A percentile compares a stretch with the other conserved stretches of the same genome.
Conservation (phyloP, 1,284 basidiomycete genomes). For the Cutaneotrichosporon sp. region DNA sequence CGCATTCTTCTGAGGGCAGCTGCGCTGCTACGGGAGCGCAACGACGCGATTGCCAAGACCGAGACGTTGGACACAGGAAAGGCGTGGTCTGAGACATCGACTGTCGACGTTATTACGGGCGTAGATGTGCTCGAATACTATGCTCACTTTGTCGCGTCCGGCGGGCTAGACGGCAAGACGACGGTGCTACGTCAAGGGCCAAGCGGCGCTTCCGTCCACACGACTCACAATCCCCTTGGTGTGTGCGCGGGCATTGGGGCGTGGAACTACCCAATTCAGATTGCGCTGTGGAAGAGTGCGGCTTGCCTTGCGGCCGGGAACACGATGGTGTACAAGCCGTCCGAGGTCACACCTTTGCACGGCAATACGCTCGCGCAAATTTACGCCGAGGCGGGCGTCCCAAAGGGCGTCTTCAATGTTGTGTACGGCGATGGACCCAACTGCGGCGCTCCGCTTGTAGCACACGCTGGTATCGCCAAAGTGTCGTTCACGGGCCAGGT, state of each 20-base stretch:
- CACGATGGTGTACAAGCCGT: constrained; percentile 21
- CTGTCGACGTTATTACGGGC: constrained; percentile 16
- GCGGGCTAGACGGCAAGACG: constrained; percentile 18
- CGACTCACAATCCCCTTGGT: constrained; percentile 19
- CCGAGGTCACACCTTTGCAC: constrained; percentile 18
- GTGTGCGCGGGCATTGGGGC: constrained; percentile 24
- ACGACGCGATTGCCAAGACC: constrained; percentile 15
- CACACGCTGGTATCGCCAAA: constrained; percentile 15
- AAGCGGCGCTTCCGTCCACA: constrained; percentile 9
- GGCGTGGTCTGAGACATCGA: constrained; percentile 14
- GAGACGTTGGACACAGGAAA: constrained; percentile 21
- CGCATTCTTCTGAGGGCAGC: constrained; percentile 14
- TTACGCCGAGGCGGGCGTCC: constrained; percentile 17
- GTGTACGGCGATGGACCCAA: constrained; percentile 15
- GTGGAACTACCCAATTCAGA: constrained; percentile 26
- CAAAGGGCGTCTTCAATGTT: constrained; percentile 17
- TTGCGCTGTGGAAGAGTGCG: constrained; percentile 19
- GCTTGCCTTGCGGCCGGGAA: constrained; percentile 19
- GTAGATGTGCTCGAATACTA: constrained; percentile 21
- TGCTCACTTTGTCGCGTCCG: constrained; percentile 13
- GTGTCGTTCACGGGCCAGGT: constrained; percentile 22
- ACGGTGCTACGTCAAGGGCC: constrained; percentile 11
- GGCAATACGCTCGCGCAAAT: constrained; percentile 15
- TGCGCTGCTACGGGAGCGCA: constrained; percentile 13
- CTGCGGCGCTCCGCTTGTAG: constrained; percentile 13